Evolutionary conservation across 768 basidiomycete species (phyloP), one percentile per base, ranked within the genome.

Genomic region (Amanita molliuscula): DNA sequence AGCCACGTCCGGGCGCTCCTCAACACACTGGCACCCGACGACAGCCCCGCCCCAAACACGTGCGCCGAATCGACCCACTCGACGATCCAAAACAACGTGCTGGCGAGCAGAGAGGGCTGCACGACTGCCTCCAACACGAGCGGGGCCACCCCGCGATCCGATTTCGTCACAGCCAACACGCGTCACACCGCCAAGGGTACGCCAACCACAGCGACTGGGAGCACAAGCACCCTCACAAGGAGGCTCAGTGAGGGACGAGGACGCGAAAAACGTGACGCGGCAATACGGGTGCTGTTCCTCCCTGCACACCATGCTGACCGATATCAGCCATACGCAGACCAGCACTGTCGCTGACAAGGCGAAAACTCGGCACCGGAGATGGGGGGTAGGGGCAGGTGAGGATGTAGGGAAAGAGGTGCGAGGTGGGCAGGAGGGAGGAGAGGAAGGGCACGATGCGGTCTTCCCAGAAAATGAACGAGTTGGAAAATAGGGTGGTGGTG

Each of bases 401-500:
- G 0, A 87, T 84, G 43, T 70, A 71, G 1, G 29, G 49, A 28
- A 85, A 59, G 53, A 86, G 66, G 52, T 67, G 70, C 10, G 3
- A 2, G 0, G 82, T 81, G 9, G 79, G 65, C 33, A 91, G 67
- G 28, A 79, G 85, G 33, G 77, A 77, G 38, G 82, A 61, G 53
- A 83, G 68, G 48, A 98, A 74, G 74, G 81, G 77, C 9, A 86
- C 72, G 50, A 89, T 71, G 28, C 77, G 77, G 62, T 97, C 94
- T 75, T 99, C 96, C 92, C 93, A 97, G 63, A 98, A 78, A 15
- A 88, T 90, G 71, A 90, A 95, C 0, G 93, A 96, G 69, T 98
- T 98, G 21, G 93, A 95, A 11, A 84, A 77, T 65, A 95, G 95
- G 6, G 84, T 70, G 3, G 85, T 48, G 1, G 82, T 65, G 58